Evolutionary conservation across 75 land plant species (phyloP).

Genomic region (Selaginella tamariscina): DNA sequence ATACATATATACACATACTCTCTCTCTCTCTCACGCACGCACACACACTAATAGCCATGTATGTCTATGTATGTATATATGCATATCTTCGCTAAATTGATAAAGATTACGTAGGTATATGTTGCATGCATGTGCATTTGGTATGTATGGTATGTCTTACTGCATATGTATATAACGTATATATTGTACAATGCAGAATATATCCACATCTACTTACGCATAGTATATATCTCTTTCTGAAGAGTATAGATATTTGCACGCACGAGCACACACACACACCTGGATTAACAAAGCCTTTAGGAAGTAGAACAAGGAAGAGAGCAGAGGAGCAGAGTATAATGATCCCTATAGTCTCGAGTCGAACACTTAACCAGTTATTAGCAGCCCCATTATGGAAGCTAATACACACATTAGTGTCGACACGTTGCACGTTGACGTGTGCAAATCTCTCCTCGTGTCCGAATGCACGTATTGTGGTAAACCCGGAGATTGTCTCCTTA

Average conservation of each 20-base stretch:
- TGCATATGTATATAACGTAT: not conserved
- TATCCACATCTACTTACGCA: too few species aligned
- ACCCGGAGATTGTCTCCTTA: slow-evolving; percentile 1
- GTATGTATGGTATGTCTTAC: too few species aligned
- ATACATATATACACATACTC: too few species aligned
- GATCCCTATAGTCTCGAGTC: slow-evolving; percentile 7
- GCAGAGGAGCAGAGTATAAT: slow-evolving; percentile 10
- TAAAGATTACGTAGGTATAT: too few species aligned
- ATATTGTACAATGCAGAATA: not conserved
- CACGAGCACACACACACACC: not conserved
- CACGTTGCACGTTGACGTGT: slow-evolving; percentile 1
- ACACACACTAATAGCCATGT: too few species aligned
- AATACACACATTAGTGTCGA: slow-evolving; percentile 4
- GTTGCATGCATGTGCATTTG: too few species aligned
- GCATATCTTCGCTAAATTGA: too few species aligned
- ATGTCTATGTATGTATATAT: too few species aligned
- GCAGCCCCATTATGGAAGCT: slow-evolving; percentile 2
- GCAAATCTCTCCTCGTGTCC: slow-evolving; percentile 2
- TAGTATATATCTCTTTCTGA: too few species aligned
- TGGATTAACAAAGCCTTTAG: slow-evolving; percentile 9
- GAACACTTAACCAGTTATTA: slow-evolving; percentile 5
- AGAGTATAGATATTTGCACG: not conserved
- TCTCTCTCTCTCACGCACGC: too few species aligned
- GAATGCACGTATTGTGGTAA: not conserved
- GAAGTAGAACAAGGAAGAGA: slow-evolving; percentile 4